phyloP scores from a whole-genome alignment of 768 basidiomycete genomes.

The Fomitopsis pulvina region DNA sequence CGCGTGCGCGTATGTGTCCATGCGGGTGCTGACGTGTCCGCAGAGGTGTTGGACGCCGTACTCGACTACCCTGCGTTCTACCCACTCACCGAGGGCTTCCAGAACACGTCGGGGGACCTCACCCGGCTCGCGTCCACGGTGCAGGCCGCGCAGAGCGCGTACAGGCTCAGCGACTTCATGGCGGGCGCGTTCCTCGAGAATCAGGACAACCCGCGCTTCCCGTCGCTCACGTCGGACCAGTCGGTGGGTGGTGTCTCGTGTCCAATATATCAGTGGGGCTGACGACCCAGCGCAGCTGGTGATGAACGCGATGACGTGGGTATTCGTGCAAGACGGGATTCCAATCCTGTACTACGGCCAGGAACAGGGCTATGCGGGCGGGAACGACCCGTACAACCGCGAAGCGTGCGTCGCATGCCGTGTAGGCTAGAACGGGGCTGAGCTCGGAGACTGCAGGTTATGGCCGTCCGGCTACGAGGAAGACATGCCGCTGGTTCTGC shows the following conservation, averaged over 20 bases:
- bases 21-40: too few species aligned
- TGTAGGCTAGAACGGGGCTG: background rate
- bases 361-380: constrained; percentile 44
- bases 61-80: constrained; percentile 47
- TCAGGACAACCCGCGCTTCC: constrained; percentile 47
- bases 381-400: constrained; percentile 41
- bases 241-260: constrained; percentile 26
- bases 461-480: constrained; percentile 54
- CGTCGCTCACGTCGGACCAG: constrained; percentile 34
- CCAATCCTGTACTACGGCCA: constrained; percentile 49
- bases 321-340: constrained; percentile 44
- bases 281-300: constrained; percentile 24
- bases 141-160: constrained; percentile 27
- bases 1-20: background rate
- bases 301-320: constrained; percentile 43
- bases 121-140: constrained; percentile 26
- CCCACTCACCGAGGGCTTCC: constrained; percentile 34
- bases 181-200: constrained; percentile 48
- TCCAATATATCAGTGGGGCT: background rate
- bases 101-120: constrained; percentile 25
- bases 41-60: constrained; percentile 38
- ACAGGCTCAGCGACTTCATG: constrained; percentile 33
- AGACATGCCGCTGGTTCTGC: constrained; percentile 41
- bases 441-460: constrained; percentile 31
- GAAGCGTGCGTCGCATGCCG: constrained; percentile 33